These are phyloP conservation scores for Xanthoconium stramineum DNA, from an alignment of 768 basidiomycete species.

Conservation along the genomic window DNA sequence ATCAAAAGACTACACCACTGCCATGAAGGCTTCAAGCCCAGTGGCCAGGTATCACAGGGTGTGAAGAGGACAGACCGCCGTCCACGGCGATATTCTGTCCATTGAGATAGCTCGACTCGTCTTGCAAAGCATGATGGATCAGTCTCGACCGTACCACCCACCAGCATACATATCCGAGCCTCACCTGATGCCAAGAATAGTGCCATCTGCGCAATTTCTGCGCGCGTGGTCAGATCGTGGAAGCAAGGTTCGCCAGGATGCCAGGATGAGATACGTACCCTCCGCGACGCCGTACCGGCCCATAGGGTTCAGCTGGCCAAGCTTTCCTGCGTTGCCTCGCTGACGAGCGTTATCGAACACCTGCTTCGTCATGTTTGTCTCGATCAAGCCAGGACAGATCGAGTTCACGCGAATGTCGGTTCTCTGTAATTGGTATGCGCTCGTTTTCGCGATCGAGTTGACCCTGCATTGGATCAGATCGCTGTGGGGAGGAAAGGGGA, in stretches of 20 bases:
- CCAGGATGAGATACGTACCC: conserved; percentile 42
- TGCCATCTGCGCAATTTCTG: conserved; percentile 85
- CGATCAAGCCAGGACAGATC: conserved; percentile 89
- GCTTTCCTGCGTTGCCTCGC: conserved; percentile 68
- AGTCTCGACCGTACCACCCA: conserved; percentile 3
- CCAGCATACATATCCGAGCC: conserved; percentile 14
- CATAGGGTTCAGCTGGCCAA: conserved; percentile 79
- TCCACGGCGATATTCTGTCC: conserved; percentile 86
- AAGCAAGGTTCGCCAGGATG: conserved; percentile 10
- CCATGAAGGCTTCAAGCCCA: conserved; percentile 43
- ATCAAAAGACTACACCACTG: neutral
- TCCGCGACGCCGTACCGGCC: conserved; percentile 79
- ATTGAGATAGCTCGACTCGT: conserved; percentile 90
- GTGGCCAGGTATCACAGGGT: conserved; percentile 75
- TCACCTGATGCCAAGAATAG: conserved; percentile 86
- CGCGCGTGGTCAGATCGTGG: conserved; percentile 11
- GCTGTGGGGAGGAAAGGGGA: neutral
- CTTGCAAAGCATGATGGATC: conserved; percentile 35
- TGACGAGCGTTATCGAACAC: conserved; percentile 76
- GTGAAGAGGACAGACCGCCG: conserved; percentile 78
- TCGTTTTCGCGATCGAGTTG: conserved; percentile 82
- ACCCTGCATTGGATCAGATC: conserved; percentile 49
- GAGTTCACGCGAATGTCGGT: conserved; percentile 86
- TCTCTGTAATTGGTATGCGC: conserved; percentile 74
- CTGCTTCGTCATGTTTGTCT: conserved; percentile 86